phyloP scores from a whole-genome alignment of 768 basidiomycete genomes.

The Russula lepida region DNA sequence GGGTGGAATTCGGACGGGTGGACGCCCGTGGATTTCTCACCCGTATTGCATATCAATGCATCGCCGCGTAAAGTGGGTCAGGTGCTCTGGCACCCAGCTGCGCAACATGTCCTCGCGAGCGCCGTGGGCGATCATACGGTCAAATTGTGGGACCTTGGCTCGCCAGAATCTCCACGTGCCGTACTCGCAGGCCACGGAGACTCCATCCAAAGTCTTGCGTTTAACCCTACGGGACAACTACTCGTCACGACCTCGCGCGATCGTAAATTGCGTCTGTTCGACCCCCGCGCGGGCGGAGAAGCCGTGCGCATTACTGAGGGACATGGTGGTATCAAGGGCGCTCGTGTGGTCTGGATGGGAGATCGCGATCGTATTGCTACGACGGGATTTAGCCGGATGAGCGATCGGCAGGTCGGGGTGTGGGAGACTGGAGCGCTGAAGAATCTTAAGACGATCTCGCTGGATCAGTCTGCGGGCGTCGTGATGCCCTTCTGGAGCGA shows the following conservation, averaged over 20 bases:
- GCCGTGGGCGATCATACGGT: constrained; percentile 77
- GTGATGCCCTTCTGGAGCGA: constrained; percentile 98
- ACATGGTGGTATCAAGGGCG: constrained; percentile 89
- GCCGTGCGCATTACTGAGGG: constrained; percentile 78
- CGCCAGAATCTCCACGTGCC: constrained; percentile 48
- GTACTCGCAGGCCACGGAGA: constrained; percentile 74
- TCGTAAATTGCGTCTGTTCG: constrained; percentile 86
- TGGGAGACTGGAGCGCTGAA: constrained; percentile 80
- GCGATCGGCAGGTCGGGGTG: constrained; percentile 80
- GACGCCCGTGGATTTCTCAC: constrained; percentile 77
- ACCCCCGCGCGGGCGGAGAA: constrained; percentile 76
- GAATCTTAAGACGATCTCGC: constrained; percentile 64
- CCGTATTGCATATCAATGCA: constrained; percentile 70
- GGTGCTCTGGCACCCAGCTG: constrained; percentile 89
- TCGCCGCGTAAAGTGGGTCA: constrained; percentile 89
- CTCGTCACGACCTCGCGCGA: constrained; percentile 63
- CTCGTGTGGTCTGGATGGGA: constrained; percentile 86
- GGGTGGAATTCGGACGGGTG: constrained; percentile 82
- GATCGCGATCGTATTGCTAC: constrained; percentile 29
- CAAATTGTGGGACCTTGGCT: constrained; percentile 84
- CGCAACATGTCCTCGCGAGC: constrained; percentile 75
- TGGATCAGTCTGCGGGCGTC: constrained; percentile 90
- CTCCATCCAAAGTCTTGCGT: constrained; percentile 77
- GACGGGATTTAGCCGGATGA: constrained; percentile 96
- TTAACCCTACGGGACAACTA: constrained; percentile 65